Conservation (phyloP, 2,329 filamentous ascomycete species). For the Ceratocystis ficicola region DNA sequence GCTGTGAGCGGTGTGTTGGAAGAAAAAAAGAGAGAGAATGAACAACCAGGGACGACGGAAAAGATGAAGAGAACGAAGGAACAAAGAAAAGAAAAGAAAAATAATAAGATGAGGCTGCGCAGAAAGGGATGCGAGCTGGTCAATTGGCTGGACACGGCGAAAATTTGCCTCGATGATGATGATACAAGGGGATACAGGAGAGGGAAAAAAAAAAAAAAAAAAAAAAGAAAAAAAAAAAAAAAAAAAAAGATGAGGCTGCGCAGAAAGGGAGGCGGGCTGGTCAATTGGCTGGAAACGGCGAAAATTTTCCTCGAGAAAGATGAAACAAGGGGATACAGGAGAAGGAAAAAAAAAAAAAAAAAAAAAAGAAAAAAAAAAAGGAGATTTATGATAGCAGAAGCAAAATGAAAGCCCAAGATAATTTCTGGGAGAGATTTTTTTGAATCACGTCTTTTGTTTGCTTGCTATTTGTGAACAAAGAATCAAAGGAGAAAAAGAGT, state of each 20-base stretch:
- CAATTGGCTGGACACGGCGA: not conserved
- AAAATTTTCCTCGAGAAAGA: not conserved
- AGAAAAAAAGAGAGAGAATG: constrained; percentile 6
- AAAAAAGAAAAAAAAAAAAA: not conserved
- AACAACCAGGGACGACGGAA: not conserved
- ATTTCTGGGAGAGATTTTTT: not conserved
- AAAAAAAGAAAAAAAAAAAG: too few relatives aligned
- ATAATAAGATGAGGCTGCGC: constrained; percentile 2
- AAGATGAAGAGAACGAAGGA: constrained; percentile 4
- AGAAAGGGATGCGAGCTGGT: not conserved
- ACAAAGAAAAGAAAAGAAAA: constrained; percentile 1
- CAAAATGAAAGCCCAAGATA: not conserved
- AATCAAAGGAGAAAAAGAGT: not conserved
- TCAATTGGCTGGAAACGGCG: not conserved
- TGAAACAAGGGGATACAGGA: constrained; percentile 6
- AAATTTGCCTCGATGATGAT: not conserved
- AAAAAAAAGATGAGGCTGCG: constrained; percentile 2
- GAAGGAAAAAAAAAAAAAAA: not conserved
- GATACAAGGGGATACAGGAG: constrained; percentile 2
- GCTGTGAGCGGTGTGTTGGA: not conserved
- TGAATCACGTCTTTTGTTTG: not conserved
- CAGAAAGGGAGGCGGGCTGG: constrained; percentile 1
- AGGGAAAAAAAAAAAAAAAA: too few relatives aligned
- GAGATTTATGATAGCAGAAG: not conserved
- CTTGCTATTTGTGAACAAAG: not conserved